A percentile compares a stretch with the other conserved stretches of the same genome.
phyloP scores from a whole-genome alignment of 2,329 filamentous ascomycete species.

The Dothistroma pini region DNA sequence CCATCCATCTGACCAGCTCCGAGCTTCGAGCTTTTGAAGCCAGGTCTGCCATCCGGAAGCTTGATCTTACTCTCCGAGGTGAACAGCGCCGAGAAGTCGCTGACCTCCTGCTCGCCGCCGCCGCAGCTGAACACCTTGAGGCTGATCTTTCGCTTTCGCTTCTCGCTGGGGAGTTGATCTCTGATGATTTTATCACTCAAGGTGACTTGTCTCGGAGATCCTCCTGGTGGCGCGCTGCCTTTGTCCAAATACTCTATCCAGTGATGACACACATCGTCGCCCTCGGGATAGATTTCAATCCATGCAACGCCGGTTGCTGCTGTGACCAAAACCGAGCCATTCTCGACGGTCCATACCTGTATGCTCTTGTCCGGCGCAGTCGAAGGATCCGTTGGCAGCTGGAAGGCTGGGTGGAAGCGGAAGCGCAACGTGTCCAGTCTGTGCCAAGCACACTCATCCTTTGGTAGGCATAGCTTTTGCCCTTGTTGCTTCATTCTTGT shows the following conservation, averaged over 20 bases:
- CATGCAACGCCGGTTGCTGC: conserved; percentile 80
- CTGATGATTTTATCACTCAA: conserved; percentile 74
- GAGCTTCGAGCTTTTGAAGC: conserved; percentile 71
- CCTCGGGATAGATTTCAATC: conserved; percentile 75
- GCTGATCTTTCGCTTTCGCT: conserved; percentile 65
- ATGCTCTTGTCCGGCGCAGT: conserved; percentile 68
- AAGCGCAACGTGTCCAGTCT: conserved; percentile 84
- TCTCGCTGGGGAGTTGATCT: conserved; percentile 65
- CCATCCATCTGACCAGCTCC: conserved; percentile 70
- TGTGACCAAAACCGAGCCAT: conserved; percentile 69
- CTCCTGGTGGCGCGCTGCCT: conserved; percentile 52
- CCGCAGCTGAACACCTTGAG: conserved; percentile 73
- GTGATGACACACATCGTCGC: conserved; percentile 72
- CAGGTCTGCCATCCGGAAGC: conserved; percentile 68
- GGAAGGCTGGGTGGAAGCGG: conserved; percentile 85
- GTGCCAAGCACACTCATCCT: conserved; percentile 90
- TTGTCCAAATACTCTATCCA: conserved; percentile 77
- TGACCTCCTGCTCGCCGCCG: conserved; percentile 68
- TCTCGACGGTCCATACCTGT: conserved; percentile 81
- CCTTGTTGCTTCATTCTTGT: conserved; percentile 83
- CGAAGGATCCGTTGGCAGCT: conserved; percentile 69
- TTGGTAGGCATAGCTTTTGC: conserved; percentile 63
- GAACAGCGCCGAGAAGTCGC: conserved; percentile 67
- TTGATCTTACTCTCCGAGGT: conserved; percentile 72
- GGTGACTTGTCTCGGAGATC: conserved; percentile 65